Evolutionary conservation across 176 grass and related monocot species (phyloP).

Genomic region (Carex kokanica): DNA sequence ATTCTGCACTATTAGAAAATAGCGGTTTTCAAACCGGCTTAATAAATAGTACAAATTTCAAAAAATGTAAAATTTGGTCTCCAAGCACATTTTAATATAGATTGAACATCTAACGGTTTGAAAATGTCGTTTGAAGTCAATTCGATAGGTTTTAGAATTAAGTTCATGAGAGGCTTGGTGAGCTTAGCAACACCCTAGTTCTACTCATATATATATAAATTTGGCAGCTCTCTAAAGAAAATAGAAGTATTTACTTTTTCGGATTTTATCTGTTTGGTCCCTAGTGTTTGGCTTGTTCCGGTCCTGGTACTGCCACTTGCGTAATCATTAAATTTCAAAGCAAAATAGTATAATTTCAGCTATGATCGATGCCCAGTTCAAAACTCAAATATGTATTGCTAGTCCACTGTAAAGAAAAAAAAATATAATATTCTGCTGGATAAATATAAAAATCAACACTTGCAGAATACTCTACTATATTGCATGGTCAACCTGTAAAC

Average conservation of each 20-base stretch:
- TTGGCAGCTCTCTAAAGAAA: background rate
- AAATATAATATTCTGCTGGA: background rate
- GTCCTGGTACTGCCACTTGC: background rate
- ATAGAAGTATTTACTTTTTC: background rate
- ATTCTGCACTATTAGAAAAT: too few relatives aligned
- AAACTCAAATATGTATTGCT: slow-evolving; percentile 1
- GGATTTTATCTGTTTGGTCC: background rate
- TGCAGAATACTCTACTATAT: background rate
- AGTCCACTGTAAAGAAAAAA: background rate
- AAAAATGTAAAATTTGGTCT: too few relatives aligned
- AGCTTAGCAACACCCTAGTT: too few relatives aligned
- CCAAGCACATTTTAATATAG: too few relatives aligned
- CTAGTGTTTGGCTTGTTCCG: slow-evolving; percentile 10
- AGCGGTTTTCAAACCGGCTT: too few relatives aligned
- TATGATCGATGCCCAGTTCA: background rate
- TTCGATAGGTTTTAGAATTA: too few relatives aligned
- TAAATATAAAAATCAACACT: slow-evolving; percentile 2
- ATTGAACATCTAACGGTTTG: too few relatives aligned
- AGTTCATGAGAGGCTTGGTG: too few relatives aligned
- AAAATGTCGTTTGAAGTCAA: too few relatives aligned
- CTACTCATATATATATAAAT: background rate
- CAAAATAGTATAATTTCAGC: background rate
- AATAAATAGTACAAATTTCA: too few relatives aligned
- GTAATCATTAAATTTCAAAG: background rate
- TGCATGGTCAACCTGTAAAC: background rate